Evolutionary conservation across 352 stramenopile species (phyloP).

Genomic region (Phytopythium boreale): DNA sequence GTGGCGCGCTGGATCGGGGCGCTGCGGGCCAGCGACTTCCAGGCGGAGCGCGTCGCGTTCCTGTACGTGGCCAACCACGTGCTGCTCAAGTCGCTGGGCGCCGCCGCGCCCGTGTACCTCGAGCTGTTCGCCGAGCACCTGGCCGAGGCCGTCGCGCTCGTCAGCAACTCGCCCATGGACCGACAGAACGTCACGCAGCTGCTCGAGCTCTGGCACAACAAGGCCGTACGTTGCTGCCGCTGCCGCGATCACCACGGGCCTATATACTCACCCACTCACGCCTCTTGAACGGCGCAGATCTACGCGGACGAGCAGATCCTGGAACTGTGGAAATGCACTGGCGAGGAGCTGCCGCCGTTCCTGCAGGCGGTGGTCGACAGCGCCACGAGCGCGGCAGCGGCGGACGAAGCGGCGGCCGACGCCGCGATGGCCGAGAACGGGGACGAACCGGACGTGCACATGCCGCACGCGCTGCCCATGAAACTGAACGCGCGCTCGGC

Average conservation of each 20-base stretch:
- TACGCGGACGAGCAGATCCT: conserved; percentile 55
- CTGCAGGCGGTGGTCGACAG: conserved; percentile 19
- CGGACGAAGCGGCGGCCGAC: not conserved
- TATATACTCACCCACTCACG: not conserved
- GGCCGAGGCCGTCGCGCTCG: conserved; percentile 73
- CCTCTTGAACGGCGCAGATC: conserved; percentile 16
- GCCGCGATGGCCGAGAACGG: conserved; percentile 3
- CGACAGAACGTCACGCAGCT: conserved; percentile 70
- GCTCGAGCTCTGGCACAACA: conserved; percentile 77
- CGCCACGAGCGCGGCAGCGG: not conserved
- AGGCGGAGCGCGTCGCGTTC: conserved; percentile 78
- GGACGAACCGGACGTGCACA: conserved; percentile 29
- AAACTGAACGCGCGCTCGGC: conserved; percentile 74
- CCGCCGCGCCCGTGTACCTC: conserved; percentile 21
- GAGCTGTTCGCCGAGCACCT: conserved; percentile 38
- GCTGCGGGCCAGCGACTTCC: conserved; percentile 68
- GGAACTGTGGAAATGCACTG: conserved; percentile 75
- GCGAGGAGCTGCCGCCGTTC: conserved; percentile 63
- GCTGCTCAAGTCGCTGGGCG: conserved; percentile 56
- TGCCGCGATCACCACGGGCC: too few relatives aligned
- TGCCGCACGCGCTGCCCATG: conserved; percentile 58
- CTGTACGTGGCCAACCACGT: conserved; percentile 86
- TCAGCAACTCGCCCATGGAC: conserved; percentile 84
- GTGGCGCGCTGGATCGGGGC: conserved; percentile 62
- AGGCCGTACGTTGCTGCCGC: conserved; percentile 28